Percentiles rank a stretch among this genome's conserved stretches.
Evolutionary conservation across 495 filamentous ascomycete species (phyloP).

Genomic region (Tuber indicum): DNA sequence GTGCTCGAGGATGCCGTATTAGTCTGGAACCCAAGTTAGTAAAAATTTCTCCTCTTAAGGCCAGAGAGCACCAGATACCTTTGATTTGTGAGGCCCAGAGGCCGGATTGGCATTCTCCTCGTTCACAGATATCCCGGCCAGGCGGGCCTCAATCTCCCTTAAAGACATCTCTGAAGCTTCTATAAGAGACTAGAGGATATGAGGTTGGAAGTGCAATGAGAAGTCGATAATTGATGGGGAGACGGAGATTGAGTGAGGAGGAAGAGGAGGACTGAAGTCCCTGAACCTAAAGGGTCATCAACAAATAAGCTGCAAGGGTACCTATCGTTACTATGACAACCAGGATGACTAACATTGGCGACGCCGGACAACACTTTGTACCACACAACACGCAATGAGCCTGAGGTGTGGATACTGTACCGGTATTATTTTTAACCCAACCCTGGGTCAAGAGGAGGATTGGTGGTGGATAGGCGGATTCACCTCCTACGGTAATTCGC

Average conservation of each 20-base stretch:
- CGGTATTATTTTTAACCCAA: background rate
- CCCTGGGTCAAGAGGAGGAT: background rate
- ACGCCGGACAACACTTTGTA: background rate
- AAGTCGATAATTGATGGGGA: slow-evolving; percentile 53
- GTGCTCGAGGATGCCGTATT: slow-evolving; percentile 50
- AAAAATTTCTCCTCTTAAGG: slow-evolving; percentile 31
- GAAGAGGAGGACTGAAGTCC: slow-evolving; percentile 23
- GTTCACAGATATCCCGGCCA: slow-evolving; percentile 74
- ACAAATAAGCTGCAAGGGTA: slow-evolving; percentile 23
- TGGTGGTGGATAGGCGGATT: background rate
- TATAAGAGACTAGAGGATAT: background rate
- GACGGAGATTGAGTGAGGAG: slow-evolving; percentile 49
- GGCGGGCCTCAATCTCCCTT: slow-evolving; percentile 64
- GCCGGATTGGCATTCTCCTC: slow-evolving; percentile 61
- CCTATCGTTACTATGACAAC: slow-evolving; percentile 31
- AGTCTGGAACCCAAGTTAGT: slow-evolving; percentile 45
- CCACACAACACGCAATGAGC: background rate
- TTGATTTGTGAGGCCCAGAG: slow-evolving; percentile 57
- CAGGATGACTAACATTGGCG: background rate
- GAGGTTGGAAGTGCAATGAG: slow-evolving; percentile 61
- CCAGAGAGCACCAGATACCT: slow-evolving; percentile 49
- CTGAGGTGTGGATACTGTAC: background rate
- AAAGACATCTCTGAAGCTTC: slow-evolving; percentile 48
- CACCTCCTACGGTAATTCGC: background rate
- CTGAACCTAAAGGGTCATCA: slow-evolving; percentile 22